Conservation (phyloP, 169 alveolate genomes). For the Plasmodium knowlesi region DNA sequence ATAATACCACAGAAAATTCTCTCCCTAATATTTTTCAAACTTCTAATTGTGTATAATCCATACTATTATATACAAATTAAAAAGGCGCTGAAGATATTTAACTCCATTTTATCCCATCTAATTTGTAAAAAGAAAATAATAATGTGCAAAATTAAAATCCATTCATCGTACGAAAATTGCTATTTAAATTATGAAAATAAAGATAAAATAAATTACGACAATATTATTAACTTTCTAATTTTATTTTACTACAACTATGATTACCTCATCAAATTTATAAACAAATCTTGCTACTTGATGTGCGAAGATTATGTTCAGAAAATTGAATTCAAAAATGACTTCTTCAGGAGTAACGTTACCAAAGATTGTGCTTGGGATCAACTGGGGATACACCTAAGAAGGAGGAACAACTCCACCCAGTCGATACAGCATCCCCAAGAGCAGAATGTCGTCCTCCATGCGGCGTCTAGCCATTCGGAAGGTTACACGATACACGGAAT, state of each 20-base stretch:
- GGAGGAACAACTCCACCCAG: neutral
- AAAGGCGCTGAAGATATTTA: slow-evolving; percentile 58
- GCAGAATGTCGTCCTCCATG: neutral
- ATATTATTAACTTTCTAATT: slow-evolving; percentile 40
- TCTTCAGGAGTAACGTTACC: neutral
- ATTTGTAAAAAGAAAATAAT: slow-evolving; percentile 24
- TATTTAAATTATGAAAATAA: slow-evolving; percentile 65
- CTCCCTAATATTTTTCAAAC: slow-evolving; percentile 59
- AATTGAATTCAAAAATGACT: slow-evolving; percentile 9
- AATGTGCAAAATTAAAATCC: slow-evolving; percentile 70
- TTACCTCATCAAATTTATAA: slow-evolving; percentile 52
- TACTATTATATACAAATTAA: slow-evolving; percentile 61
- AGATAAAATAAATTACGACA: slow-evolving; percentile 62
- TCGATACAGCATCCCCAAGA: neutral
- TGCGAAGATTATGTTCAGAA: slow-evolving; percentile 64
- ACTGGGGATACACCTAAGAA: slow-evolving; percentile 1
- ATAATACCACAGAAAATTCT: slow-evolving; percentile 65
- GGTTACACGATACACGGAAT: neutral
- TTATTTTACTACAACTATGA: slow-evolving; percentile 62
- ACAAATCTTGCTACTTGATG: slow-evolving; percentile 66
- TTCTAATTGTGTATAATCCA: slow-evolving; percentile 64
- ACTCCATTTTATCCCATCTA: slow-evolving; percentile 19
- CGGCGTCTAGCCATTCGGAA: neutral
- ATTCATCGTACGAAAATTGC: slow-evolving; percentile 58
- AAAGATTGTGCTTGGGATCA: neutral